A percentile compares a stretch with the other conserved stretches of the same genome.
These are phyloP conservation scores for Bipolaris oryzae DNA, from an alignment of 2,329 filamentous ascomycete species.

Conservation along the genomic window DNA sequence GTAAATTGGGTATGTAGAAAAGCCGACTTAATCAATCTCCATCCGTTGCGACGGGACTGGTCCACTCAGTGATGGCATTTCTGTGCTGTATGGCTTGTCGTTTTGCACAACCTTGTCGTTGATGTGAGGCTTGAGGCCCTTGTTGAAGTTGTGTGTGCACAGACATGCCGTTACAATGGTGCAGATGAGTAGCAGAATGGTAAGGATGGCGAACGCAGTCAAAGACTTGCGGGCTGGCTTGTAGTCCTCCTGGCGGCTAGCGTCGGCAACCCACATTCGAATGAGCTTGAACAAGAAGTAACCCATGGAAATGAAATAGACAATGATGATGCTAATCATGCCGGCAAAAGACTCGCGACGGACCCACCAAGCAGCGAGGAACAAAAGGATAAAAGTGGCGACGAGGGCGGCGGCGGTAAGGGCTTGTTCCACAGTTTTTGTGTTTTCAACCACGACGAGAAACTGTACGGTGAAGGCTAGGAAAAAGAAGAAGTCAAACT, in stretches of 20 bases:
- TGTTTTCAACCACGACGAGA: constrained; percentile 80
- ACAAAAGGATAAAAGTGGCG: constrained; percentile 85
- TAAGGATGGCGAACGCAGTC: constrained; percentile 92
- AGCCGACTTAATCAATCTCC: constrained; percentile 47
- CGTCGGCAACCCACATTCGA: constrained; percentile 79
- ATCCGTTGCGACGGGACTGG: constrained; percentile 53
- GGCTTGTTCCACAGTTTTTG: constrained; percentile 74
- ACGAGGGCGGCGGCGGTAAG: constrained; percentile 90
- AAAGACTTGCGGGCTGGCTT: constrained; percentile 80
- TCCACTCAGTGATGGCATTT: constrained; percentile 57
- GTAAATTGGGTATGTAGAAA: constrained; percentile 17
- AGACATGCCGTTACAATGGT: constrained; percentile 87
- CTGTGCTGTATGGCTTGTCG: constrained; percentile 58
- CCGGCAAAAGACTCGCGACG: constrained; percentile 80
- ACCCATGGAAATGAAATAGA: constrained; percentile 86
- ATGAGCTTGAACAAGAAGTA: constrained; percentile 99
- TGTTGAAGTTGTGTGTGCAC: constrained; percentile 89
- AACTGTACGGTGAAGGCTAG: constrained; percentile 98
- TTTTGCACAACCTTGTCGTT: constrained; percentile 60
- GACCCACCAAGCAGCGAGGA: constrained; percentile 84
- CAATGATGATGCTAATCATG: constrained; percentile 76
- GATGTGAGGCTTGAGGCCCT: constrained; percentile 87
- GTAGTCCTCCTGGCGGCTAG: constrained; percentile 62
- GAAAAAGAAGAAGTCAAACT: constrained; percentile 99
- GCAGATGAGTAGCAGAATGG: constrained; percentile 82